Evolutionary conservation across 106 monocot genomes (phyloP), one percentile per base, ranked within the genome.

Genomic region (Xerophyta viscosa): DNA sequence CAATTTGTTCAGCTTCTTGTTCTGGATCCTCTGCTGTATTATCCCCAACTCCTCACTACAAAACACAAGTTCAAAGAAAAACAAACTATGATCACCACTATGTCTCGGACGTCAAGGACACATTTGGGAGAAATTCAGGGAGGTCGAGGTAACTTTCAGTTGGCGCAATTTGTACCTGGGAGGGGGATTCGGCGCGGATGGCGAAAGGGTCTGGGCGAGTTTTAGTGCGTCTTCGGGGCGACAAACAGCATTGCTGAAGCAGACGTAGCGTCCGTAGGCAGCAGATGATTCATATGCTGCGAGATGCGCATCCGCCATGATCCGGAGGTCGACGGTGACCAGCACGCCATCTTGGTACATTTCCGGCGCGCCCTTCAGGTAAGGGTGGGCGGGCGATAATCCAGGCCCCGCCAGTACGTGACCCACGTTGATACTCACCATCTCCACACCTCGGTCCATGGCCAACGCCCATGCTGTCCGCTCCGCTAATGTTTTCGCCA

Each of bases 391-490:
- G 13, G 48, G 45, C 8, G 75, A 64, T 8, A 83, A 51, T 22
- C 58, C 83, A 0, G 69, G 59, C 21, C 77, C 71, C 1, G 61
- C 48, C 1, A 91, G 45, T 0, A 91, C 30, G 0, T 87, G 71
- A 0, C 93, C 93, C 1, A 77, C 64, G 31, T 93, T 93, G 15
- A 93, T 60, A 2, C 80, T 46, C 14, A 93, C 83, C 87, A 93
- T 93, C 68, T 77, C 71, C 24, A 93, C 55, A 3, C 74, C 77
- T 26, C 93, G 52, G 70, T 93, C 93, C 87, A 93, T 93, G 0
- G 93, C 93, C 50, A 93, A 56, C 2, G 87, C 87, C 93, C 93
- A 93, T 11, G 93, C 87, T 21, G 93, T 80, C 71, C 73, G 83
- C 75, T 93, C 93, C 0, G 93, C 53, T 4, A 84, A 37, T 1